A percentile compares a stretch with the other conserved stretches of the same genome.
phyloP scores from a whole-genome alignment of 306 rosid genomes.

The Prunus dulcis region DNA sequence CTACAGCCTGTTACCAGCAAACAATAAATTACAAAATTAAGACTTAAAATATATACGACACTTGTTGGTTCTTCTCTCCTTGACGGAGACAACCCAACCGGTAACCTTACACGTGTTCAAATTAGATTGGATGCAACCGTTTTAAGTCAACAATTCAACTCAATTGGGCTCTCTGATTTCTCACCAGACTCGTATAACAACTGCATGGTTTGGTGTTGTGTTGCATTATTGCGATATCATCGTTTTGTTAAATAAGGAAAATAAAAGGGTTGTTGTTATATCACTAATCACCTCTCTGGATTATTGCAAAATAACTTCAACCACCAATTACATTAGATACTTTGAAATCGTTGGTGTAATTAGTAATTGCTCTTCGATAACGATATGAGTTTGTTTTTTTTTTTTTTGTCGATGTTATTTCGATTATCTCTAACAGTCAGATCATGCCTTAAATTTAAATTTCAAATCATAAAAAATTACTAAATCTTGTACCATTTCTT shows the following conservation, averaged over 20 bases:
- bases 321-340: neutral
- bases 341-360: neutral
- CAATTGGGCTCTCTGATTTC: neutral
- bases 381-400: rapidly evolving
- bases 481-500: too few species aligned
- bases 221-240: neutral
- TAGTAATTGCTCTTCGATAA: too few species aligned
- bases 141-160: neutral
- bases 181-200: neutral
- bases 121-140: neutral
- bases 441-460: too few species aligned
- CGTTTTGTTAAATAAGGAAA: neutral
- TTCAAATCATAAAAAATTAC: too few species aligned
- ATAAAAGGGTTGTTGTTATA: neutral
- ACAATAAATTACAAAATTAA: neutral
- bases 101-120: neutral
- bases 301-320: neutral
- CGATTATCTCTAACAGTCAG: rapidly evolving
- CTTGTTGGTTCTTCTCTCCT: neutral
- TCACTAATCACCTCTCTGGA: neutral
- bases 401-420: too few species aligned
- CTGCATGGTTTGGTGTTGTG: neutral
- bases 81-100: conserved; percentile 4
- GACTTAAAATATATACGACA: neutral
- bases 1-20: conserved; percentile 50